Conservation (phyloP, 345 rosid genomes). For the Rhodomyrtus tomentosa region DNA sequence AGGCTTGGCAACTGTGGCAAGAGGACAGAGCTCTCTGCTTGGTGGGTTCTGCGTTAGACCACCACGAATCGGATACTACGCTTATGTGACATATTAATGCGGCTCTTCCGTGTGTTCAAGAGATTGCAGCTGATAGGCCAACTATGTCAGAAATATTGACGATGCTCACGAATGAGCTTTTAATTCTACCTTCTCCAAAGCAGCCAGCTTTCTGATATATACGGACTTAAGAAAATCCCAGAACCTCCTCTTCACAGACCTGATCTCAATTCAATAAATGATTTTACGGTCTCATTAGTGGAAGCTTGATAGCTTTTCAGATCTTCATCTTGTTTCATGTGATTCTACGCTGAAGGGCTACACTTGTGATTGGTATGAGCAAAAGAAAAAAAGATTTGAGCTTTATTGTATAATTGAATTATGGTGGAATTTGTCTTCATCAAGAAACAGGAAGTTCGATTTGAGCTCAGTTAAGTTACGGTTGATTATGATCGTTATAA, state of each 20-base stretch:
- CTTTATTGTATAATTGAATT: not conserved
- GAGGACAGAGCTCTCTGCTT: constrained; percentile 4
- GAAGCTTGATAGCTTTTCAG: not conserved
- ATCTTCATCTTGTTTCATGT: not conserved
- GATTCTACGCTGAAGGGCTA: not conserved
- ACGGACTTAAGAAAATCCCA: not conserved
- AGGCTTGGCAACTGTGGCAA: constrained; percentile 24
- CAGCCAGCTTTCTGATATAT: constrained; percentile 8
- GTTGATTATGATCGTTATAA: not conserved
- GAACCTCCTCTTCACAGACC: not conserved
- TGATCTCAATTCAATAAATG: not conserved
- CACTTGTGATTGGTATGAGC: not conserved
- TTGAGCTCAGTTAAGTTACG: not conserved
- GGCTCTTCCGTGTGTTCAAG: constrained; percentile 7
- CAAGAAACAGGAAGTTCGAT: not conserved
- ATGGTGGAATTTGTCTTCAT: not conserved
- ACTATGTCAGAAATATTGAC: constrained; percentile 8
- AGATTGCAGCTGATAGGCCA: constrained; percentile 12
- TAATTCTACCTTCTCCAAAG: constrained; percentile 4
- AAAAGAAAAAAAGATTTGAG: not conserved
- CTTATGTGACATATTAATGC: not conserved
- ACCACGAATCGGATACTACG: not conserved
- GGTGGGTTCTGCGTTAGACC: not conserved
- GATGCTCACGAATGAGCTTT: constrained; percentile 10
- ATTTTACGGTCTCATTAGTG: not conserved